Evolutionary conservation across 169 alveolate genomes (phyloP).

Genomic region (Plasmodium malariae): DNA sequence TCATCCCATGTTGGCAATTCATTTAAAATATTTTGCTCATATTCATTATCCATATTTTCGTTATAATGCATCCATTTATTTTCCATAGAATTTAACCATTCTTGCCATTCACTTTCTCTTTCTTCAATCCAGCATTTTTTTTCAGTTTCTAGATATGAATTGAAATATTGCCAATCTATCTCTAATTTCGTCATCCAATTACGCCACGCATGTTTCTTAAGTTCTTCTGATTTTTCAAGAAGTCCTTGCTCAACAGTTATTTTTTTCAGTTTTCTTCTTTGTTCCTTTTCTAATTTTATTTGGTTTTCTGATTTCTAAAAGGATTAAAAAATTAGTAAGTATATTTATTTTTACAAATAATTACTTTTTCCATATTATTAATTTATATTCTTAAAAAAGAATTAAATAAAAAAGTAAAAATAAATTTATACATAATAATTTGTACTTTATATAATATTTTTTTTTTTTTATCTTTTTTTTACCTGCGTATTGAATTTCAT

Average conservation of each 20-base stretch:
- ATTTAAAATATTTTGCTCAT: background rate
- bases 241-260: constrained; percentile 22
- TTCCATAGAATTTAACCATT: constrained; percentile 19
- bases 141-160: constrained; percentile 7
- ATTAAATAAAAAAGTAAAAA: too few relatives aligned
- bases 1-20: constrained; percentile 15
- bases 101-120: constrained; percentile 5
- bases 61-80: constrained; percentile 22
- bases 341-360: too few relatives aligned
- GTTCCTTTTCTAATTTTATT: background rate
- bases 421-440: background rate
- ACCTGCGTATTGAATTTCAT: background rate
- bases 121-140: constrained; percentile 4
- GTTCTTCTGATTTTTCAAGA: constrained; percentile 32
- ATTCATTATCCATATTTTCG: constrained; percentile 11
- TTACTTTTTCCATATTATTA: too few relatives aligned
- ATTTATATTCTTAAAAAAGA: too few relatives aligned
- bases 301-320: background rate
- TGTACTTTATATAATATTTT: background rate
- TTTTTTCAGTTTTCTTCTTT: background rate
- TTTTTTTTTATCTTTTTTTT: too few relatives aligned
- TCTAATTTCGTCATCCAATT: constrained; percentile 15
- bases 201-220: constrained; percentile 17
- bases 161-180: constrained; percentile 17
- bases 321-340: background rate